These are phyloP conservation scores for Suillus tomentosus DNA, from an alignment of 768 basidiomycete genomes.

Conservation along the genomic window DNA sequence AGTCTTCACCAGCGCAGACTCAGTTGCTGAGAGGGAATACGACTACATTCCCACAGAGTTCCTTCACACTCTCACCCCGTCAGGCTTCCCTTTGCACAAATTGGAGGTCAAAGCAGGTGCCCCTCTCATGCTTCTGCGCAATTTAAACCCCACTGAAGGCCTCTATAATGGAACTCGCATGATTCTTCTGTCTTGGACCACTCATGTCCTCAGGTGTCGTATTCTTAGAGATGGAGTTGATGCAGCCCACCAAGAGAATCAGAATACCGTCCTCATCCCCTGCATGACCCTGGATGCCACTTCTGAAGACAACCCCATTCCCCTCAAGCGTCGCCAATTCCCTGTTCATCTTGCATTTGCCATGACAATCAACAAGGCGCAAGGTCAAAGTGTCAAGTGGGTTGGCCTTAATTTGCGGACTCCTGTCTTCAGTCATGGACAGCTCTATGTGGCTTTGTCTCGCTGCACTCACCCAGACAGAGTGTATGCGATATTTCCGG, in stretches of 20 bases:
- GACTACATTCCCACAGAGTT: slow-evolving; percentile 38
- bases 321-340: slow-evolving; percentile 28
- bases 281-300: slow-evolving; percentile 26
- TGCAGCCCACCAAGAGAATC: slow-evolving; percentile 16
- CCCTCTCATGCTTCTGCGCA: slow-evolving; percentile 46
- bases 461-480: too few species aligned
- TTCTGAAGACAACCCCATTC: slow-evolving; percentile 22
- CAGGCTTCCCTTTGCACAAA: slow-evolving; percentile 42
- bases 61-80: slow-evolving; percentile 37
- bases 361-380: too few species aligned
- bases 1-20: slow-evolving; percentile 32
- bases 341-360: slow-evolving; percentile 23
- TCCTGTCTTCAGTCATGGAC: too few species aligned
- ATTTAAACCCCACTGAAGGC: slow-evolving; percentile 39
- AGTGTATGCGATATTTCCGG: too few species aligned
- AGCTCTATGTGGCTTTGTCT: too few species aligned
- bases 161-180: slow-evolving; percentile 42
- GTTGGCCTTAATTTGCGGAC: too few species aligned
- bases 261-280: slow-evolving; percentile 31
- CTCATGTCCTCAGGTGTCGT: slow-evolving; percentile 25
- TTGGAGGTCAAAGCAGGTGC: slow-evolving; percentile 34
- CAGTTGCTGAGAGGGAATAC: slow-evolving; percentile 26
- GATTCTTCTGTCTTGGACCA: slow-evolving; percentile 19
- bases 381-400: too few species aligned
- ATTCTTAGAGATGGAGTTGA: slow-evolving; percentile 28